phyloP scores from a whole-genome alignment of 148 eudicot species.

The Chenopodium quinoa region DNA sequence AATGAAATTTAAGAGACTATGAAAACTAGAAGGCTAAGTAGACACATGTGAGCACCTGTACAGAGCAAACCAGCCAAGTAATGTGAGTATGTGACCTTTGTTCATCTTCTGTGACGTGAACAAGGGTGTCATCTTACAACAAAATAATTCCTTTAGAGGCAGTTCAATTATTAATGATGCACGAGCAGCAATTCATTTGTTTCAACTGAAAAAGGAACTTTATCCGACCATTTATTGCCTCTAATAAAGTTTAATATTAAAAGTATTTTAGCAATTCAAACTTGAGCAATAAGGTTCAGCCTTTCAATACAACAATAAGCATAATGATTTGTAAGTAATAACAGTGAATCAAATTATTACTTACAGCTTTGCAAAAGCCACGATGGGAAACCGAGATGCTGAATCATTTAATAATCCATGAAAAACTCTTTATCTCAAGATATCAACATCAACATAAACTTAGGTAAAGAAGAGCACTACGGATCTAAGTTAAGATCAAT shows the following conservation, averaged over 20 bases:
- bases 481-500: background rate
- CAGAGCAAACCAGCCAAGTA: background rate
- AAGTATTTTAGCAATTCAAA: background rate
- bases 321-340: background rate
- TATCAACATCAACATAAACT: background rate
- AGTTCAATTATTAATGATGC: background rate
- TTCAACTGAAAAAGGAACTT: background rate
- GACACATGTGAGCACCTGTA: background rate
- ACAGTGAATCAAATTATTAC: background rate
- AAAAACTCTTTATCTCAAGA: background rate
- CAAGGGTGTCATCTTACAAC: background rate
- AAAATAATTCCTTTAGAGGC: background rate
- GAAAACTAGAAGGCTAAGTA: too few species aligned
- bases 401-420: background rate
- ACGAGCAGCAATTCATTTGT: background rate
- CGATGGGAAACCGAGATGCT: background rate
- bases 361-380: background rate
- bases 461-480: background rate
- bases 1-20: too few species aligned
- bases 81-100: background rate
- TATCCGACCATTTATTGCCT: background rate
- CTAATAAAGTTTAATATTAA: background rate
- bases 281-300: background rate
- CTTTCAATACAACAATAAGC: background rate
- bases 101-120: background rate